These are phyloP conservation scores for Eucalyptus tenuipes DNA, from an alignment of 345 rosid species.

Conservation along the genomic window DNA sequence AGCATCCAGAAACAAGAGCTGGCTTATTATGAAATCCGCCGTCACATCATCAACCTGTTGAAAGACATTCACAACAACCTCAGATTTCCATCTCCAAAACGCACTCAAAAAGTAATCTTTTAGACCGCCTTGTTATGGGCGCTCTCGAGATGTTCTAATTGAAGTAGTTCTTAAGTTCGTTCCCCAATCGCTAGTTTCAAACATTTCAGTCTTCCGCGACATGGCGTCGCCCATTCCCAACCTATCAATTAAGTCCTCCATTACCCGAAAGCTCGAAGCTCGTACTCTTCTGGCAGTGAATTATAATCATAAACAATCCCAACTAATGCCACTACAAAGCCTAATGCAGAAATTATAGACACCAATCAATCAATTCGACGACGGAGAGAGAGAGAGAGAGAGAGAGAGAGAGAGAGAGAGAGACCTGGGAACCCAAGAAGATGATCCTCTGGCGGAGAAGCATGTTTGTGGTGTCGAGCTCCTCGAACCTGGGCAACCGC, in stretches of 20 bases:
- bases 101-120: not conserved
- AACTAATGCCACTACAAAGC: not conserved
- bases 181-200: not conserved
- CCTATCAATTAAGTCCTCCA: not conserved
- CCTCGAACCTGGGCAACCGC: slow-evolving; percentile 64
- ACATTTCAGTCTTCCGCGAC: not conserved
- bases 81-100: not conserved
- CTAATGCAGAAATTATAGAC: not conserved
- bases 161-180: not conserved
- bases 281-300: not conserved
- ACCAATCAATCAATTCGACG: not conserved
- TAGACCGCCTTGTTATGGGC: not conserved
- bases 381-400: not conserved
- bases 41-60: slow-evolving; percentile 74
- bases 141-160: not conserved
- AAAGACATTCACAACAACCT: not conserved
- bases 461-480: slow-evolving; percentile 79
- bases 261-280: not conserved
- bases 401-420: not conserved
- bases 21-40: slow-evolving; percentile 83
- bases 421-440: slow-evolving; percentile 80
- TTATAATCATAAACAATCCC: not conserved
- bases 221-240: not conserved
- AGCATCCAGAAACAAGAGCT: slow-evolving; percentile 81
- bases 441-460: slow-evolving; percentile 90